phyloP scores from a whole-genome alignment of 257 asterid species.

The Solanum chmielewskii region DNA sequence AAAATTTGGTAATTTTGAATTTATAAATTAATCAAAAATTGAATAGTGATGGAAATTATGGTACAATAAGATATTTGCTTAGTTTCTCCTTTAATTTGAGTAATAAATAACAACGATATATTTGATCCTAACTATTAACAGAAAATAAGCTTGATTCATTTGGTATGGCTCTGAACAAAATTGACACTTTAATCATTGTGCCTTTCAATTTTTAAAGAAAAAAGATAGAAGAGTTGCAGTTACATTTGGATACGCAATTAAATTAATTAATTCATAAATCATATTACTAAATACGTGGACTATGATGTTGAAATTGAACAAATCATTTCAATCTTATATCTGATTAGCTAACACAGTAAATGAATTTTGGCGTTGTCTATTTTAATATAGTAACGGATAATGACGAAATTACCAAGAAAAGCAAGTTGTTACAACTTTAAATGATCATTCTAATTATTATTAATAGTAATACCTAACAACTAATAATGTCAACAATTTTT shows the following conservation, averaged over 20 bases:
- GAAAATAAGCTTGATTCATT: too few species aligned
- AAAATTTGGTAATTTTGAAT: too few species aligned
- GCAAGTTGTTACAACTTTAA: background rate
- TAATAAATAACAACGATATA: too few species aligned
- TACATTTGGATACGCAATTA: background rate
- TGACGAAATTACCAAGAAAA: background rate
- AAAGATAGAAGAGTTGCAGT: too few species aligned
- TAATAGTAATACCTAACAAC: background rate
- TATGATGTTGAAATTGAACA: background rate
- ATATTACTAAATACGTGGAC: background rate
- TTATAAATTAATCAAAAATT: too few species aligned
- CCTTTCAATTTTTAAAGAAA: background rate
- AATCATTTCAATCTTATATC: background rate
- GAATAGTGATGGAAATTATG: too few species aligned
- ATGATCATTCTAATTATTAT: too few species aligned
- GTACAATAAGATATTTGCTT: too few species aligned
- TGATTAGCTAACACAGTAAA: background rate
- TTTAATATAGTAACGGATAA: background rate
- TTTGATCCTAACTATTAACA: background rate
- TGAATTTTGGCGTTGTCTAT: background rate
- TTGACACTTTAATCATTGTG: background rate
- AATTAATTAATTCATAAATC: background rate
- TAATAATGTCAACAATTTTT: background rate
- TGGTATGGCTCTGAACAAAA: too few species aligned
- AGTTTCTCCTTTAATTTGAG: too few species aligned